Conservation (phyloP, 768 basidiomycete species). For the Trametopsis cervina region DNA sequence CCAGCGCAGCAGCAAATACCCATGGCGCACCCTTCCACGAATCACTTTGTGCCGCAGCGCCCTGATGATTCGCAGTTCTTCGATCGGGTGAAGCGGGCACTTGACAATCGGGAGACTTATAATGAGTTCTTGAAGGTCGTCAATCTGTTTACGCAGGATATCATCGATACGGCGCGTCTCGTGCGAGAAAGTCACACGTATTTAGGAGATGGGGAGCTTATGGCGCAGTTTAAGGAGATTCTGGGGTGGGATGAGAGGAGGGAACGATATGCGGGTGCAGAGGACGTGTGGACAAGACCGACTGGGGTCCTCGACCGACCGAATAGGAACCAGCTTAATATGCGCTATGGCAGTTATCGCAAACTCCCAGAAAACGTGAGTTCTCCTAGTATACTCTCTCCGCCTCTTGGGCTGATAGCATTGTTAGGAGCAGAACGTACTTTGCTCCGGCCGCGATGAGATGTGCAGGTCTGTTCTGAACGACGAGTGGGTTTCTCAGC, state of each 20-base stretch:
- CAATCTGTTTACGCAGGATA: constrained; percentile 91
- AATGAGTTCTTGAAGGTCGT: constrained; percentile 95
- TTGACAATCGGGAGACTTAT: constrained; percentile 71
- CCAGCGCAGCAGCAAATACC: constrained; percentile 7
- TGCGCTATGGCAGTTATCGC: constrained; percentile 85
- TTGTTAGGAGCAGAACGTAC: constrained; percentile 74
- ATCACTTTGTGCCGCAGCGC: constrained; percentile 12
- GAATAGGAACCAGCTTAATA: constrained; percentile 58
- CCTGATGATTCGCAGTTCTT: constrained; percentile 80
- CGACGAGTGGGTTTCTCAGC: constrained; percentile 98
- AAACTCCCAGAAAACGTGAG: constrained; percentile 73
- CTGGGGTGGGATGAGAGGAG: constrained; percentile 81
- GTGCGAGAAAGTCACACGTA: constrained; percentile 77
- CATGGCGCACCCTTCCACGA: constrained; percentile 4
- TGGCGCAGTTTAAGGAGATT: constrained; percentile 77
- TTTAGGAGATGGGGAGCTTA: constrained; percentile 65
- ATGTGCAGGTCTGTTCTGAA: constrained; percentile 96
- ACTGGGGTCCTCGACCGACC: constrained; percentile 30
- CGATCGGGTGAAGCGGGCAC: constrained; percentile 73
- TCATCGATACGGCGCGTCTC: constrained; percentile 81
- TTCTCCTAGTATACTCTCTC: constrained; percentile 14
- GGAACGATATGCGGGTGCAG: constrained; percentile 28
- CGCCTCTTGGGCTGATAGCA: constrained; percentile 3
- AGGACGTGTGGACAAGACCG: constrained; percentile 25
- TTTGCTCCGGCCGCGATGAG: constrained; percentile 92